Percentiles rank a stretch among this genome's conserved stretches.
These are phyloP conservation scores for Physcomitrium patens DNA, from an alignment of 225 moss, liverwort and hornwort genomes.

Conservation along the genomic window DNA sequence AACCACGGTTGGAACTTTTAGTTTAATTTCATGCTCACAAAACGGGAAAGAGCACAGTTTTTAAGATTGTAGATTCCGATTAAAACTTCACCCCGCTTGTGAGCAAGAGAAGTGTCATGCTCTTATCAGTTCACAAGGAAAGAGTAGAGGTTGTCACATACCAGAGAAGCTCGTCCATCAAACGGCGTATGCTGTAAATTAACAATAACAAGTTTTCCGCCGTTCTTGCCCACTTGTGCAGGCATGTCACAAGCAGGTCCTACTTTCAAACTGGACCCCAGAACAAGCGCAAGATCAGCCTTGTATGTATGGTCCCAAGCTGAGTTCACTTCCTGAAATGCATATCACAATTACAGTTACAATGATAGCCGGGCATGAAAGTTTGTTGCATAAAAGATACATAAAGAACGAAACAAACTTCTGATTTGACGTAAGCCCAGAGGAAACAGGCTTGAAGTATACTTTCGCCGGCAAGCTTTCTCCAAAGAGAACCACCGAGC, in stretches of 20 bases:
- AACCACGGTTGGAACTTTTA: too few species aligned
- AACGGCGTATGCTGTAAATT: conserved; percentile 86
- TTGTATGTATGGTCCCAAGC: conserved; percentile 77
- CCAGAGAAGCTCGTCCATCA: conserved; percentile 82
- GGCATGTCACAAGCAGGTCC: conserved; percentile 97
- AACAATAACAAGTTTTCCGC: conserved; percentile 88
- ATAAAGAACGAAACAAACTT: conserved; percentile 14
- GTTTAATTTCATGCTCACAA: background rate
- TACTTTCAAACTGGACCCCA: conserved; percentile 89
- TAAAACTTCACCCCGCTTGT: background rate
- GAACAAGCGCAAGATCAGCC: conserved; percentile 82
- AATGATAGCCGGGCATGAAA: background rate
- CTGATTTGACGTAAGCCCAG: background rate
- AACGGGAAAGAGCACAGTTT: background rate
- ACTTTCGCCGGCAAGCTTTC: conserved; percentile 83
- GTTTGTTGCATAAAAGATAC: background rate
- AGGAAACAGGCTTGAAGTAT: background rate
- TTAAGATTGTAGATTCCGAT: background rate
- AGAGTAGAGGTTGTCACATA: conserved; percentile 32
- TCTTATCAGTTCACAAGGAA: background rate
- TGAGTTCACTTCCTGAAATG: conserved; percentile 71
- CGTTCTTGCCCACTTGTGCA: conserved; percentile 71
- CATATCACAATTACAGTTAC: conserved; percentile 12
- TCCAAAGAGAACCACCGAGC: conserved; percentile 80
- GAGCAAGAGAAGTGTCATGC: background rate